Evolutionary conservation across 805 yeast species (phyloP).

Genomic region (Zygotorulaspora danielsina): DNA sequence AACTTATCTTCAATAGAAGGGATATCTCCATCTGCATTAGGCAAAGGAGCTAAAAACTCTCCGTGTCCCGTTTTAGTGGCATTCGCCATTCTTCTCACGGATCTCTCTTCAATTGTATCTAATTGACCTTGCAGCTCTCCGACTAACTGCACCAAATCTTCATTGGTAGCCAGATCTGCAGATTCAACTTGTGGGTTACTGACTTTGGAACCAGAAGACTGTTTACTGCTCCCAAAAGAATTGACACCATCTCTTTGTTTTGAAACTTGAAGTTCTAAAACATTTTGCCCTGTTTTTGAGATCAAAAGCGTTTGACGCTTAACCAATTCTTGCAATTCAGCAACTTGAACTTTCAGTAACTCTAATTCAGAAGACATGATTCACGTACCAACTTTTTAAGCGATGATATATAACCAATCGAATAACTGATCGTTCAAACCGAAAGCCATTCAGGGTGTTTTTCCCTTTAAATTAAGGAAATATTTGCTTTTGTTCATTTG

Average conservation of each 20-base stretch:
- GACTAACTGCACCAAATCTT: conserved; percentile 80
- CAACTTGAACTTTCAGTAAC: conserved; percentile 42
- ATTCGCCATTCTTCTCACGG: conserved; percentile 66
- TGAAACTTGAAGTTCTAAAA: conserved; percentile 62
- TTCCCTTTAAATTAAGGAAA: too few relatives aligned
- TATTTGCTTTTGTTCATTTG: too few relatives aligned
- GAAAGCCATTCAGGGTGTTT: too few relatives aligned
- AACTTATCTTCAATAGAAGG: conserved; percentile 40
- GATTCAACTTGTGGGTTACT: conserved; percentile 37
- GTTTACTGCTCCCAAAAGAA: conserved; percentile 20
- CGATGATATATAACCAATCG: too few relatives aligned
- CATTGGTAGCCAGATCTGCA: conserved; percentile 67
- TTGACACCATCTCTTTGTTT: conserved; percentile 43
- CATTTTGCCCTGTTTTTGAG: conserved; percentile 74
- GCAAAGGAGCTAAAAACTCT: conserved; percentile 58
- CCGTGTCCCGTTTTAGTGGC: conserved; percentile 42
- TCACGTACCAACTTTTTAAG: too few relatives aligned
- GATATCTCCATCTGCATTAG: conserved; percentile 74
- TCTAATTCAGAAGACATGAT: conserved; percentile 30
- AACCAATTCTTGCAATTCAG: conserved; percentile 49
- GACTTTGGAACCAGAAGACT: conserved; percentile 15
- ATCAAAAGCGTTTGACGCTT: conserved; percentile 62
- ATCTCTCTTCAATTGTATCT: conserved; percentile 71
- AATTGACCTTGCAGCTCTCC: conserved; percentile 88
- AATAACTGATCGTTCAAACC: too few relatives aligned